Conservation (phyloP, 305 asterid genomes). For the Coffea humblotiana region DNA sequence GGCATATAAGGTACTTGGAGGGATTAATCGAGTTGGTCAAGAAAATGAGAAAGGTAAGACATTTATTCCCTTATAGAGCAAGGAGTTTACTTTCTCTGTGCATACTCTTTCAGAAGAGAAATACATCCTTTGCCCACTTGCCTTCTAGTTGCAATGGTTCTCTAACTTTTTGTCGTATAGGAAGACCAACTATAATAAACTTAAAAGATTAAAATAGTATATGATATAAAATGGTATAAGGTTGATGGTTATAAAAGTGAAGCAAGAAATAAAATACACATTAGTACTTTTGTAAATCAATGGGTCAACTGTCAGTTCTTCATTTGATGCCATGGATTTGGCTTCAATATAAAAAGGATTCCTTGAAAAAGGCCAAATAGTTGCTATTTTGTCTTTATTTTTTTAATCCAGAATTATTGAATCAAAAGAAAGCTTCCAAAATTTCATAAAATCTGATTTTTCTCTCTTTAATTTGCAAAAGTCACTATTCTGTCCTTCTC, state of each 20-base stretch:
- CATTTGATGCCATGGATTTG: not conserved
- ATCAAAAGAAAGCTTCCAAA: not conserved
- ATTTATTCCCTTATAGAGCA: not conserved
- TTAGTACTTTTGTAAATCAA: not conserved
- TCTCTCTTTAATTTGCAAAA: not conserved
- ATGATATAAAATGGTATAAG: not conserved
- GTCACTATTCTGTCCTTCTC: not conserved
- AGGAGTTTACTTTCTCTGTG: not conserved
- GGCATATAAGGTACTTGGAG: constrained; percentile 98
- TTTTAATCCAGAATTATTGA: not conserved
- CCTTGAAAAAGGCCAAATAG: not conserved
- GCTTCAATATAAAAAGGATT: not conserved
- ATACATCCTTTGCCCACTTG: not conserved
- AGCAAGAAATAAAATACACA: not conserved
- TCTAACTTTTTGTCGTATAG: not conserved
- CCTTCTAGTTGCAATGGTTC: not conserved
- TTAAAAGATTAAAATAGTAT: not conserved
- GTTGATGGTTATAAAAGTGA: not conserved
- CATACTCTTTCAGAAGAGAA: not conserved
- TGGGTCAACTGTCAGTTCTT: not conserved
- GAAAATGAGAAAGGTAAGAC: constrained; percentile 69
- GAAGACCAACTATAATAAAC: not conserved
- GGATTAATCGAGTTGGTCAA: constrained; percentile 90
- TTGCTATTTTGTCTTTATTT: not conserved
- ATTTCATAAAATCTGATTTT: not conserved